Percentiles rank a stretch among this genome's conserved stretches.
These are phyloP conservation scores for Yarrowia sp. DNA, from an alignment of 805 yeast species.

Conservation along the genomic window DNA sequence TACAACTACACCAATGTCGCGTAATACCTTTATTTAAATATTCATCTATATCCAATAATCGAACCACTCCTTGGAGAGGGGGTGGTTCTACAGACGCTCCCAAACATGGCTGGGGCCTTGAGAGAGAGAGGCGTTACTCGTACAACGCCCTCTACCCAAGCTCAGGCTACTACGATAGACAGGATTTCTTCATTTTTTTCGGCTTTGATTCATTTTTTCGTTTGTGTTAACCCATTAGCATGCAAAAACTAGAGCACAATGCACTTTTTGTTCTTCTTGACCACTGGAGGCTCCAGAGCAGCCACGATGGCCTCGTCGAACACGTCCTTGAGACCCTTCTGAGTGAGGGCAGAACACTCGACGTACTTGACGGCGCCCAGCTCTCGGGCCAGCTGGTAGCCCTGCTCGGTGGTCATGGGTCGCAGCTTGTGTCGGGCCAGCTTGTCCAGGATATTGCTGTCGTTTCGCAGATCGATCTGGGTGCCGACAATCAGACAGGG, in stretches of 20 bases:
- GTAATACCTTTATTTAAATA: background rate
- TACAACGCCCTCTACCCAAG: too few relatives aligned
- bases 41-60: background rate
- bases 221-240: constrained; percentile 33
- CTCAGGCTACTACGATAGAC: too few relatives aligned
- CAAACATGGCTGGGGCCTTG: too few relatives aligned
- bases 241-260: constrained; percentile 65
- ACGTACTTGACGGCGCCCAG: constrained; percentile 95
- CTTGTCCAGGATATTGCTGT: constrained; percentile 87
- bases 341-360: constrained; percentile 97
- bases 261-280: constrained; percentile 79
- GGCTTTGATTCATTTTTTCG: constrained; percentile 23
- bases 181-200: constrained; percentile 1
- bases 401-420: constrained; percentile 85
- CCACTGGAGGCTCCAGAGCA: constrained; percentile 95
- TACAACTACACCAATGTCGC: background rate
- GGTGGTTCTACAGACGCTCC: background rate
- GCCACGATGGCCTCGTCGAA: constrained; percentile 99
- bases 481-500: constrained; percentile 98
- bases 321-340: constrained; percentile 95
- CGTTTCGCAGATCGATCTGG: constrained; percentile 93
- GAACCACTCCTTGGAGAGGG: background rate
- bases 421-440: constrained; percentile 87
- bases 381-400: constrained; percentile 92
- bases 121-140: too few relatives aligned